phyloP scores from a whole-genome alignment of 2,329 filamentous ascomycete genomes.

The Fusarium xyrophilum region DNA sequence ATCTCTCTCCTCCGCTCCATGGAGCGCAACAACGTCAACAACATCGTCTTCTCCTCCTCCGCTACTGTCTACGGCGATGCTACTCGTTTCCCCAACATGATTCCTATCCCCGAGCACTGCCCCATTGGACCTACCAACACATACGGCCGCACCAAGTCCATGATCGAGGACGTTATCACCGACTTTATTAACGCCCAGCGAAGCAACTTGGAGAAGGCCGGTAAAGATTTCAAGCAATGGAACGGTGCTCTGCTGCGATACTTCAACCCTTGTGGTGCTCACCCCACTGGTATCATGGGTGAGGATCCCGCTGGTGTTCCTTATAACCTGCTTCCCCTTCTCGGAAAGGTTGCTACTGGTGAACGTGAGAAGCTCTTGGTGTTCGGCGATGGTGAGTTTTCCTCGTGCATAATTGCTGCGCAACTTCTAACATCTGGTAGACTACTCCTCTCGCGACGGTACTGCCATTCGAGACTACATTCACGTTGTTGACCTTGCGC shows the following conservation, averaged over 20 bases:
- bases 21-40: conserved; percentile 87
- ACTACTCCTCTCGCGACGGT: conserved; percentile 89
- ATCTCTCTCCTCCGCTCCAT: conserved; percentile 86
- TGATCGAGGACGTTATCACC: conserved; percentile 89
- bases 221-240: conserved; percentile 80
- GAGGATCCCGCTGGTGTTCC: conserved; percentile 96
- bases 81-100: conserved; percentile 96
- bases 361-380: conserved; percentile 93
- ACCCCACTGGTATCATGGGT: conserved; percentile 96
- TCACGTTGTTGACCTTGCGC: conserved; percentile 88
- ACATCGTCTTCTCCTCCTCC: conserved; percentile 98
- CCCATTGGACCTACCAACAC: conserved; percentile 96
- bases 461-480: conserved; percentile 98
- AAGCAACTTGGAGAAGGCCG: conserved; percentile 79
- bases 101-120: conserved; percentile 96
- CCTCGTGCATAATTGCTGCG: neutral
- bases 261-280: conserved; percentile 96
- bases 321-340: conserved; percentile 91
- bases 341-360: conserved; percentile 95
- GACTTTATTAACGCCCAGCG: conserved; percentile 90
- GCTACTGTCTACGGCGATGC: conserved; percentile 99
- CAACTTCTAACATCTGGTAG: conserved; percentile 54
- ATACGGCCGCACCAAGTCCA: conserved; percentile 95
- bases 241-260: conserved; percentile 93
- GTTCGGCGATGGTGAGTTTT: conserved; percentile 83